Conservation (phyloP, 208 protist species). For the Trichomonas gallinae region DNA sequence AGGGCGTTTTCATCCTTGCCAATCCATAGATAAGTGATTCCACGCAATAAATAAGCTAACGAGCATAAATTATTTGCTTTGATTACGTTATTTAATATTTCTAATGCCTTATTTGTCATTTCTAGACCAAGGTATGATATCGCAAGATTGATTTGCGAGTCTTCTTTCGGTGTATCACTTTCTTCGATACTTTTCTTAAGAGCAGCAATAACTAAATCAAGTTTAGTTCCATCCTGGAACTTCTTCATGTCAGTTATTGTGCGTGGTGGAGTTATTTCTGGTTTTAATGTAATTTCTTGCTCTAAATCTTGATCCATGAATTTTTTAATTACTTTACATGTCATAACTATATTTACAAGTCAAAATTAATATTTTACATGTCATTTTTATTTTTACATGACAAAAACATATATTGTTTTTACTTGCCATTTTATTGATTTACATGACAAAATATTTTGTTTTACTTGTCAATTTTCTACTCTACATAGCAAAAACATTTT, state of each 20-base stretch:
- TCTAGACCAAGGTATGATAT: neutral
- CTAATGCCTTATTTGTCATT: neutral
- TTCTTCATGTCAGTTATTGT: neutral
- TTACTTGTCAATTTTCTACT: too few species aligned
- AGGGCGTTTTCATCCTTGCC: neutral
- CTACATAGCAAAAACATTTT: too few species aligned
- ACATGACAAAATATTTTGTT: too few species aligned
- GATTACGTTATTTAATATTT: neutral
- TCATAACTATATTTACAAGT: neutral
- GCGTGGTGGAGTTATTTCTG: neutral
- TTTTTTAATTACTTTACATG: neutral
- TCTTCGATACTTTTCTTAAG: neutral
- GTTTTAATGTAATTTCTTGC: neutral
- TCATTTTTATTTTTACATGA: too few species aligned
- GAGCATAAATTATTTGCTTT: neutral
- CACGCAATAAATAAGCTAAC: neutral
- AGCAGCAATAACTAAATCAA: neutral
- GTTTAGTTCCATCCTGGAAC: neutral
- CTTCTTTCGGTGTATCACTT: neutral
- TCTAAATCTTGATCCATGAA: neutral
- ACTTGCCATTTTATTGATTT: too few species aligned
- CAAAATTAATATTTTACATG: too few species aligned
- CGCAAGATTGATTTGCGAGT: neutral
- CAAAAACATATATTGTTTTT: too few species aligned
- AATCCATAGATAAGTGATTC: neutral